Conservation (phyloP, 176 grass and related monocot species). For the Oryza australiensis region DNA sequence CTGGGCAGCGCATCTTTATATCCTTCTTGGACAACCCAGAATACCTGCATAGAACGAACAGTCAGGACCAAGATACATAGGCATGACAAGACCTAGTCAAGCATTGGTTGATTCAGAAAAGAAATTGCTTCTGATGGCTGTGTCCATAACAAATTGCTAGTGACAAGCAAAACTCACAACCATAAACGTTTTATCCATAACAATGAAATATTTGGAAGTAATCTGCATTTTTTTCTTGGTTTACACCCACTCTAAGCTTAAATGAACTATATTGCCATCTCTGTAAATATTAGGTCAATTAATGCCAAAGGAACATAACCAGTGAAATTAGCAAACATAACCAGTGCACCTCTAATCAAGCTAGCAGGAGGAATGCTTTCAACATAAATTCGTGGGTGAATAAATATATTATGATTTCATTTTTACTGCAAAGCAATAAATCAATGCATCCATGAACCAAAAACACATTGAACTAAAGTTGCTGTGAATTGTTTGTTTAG, state of each 20-base stretch:
- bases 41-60: constrained; percentile 64
- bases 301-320: background rate
- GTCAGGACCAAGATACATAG: constrained; percentile 30
- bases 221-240: background rate
- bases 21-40: constrained; percentile 68
- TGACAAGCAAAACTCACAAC: background rate
- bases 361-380: background rate
- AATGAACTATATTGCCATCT: background rate
- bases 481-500: background rate
- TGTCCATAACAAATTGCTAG: background rate
- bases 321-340: background rate
- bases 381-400: background rate
- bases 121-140: background rate
- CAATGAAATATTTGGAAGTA: background rate
- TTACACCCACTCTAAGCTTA: background rate
- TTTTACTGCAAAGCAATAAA: background rate
- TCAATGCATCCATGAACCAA: background rate
- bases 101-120: background rate
- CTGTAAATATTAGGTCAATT: background rate
- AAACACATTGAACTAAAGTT: background rate
- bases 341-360: background rate
- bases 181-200: background rate
- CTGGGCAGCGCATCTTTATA: constrained; percentile 69
- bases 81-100: background rate
- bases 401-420: background rate